Percentiles rank a stretch among this genome's conserved stretches.
Evolutionary conservation across 2,329 filamentous ascomycete genomes (phyloP).

Genomic region (Aspergillus sp.): DNA sequence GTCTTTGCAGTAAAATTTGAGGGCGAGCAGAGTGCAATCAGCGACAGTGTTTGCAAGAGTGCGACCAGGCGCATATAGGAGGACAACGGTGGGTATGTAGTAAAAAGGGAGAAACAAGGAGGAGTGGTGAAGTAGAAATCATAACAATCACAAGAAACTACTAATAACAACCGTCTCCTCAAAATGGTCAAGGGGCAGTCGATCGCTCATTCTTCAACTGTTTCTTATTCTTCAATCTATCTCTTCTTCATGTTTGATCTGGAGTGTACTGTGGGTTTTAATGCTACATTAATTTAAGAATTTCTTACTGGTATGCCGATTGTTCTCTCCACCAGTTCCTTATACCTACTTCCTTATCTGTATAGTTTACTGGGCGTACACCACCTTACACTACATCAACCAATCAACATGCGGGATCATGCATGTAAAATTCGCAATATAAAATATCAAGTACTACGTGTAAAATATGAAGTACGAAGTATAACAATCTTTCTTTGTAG

Average conservation of each 20-base stretch:
- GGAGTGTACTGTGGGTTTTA: not conserved
- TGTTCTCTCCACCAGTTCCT: not conserved
- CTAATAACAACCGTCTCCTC: constrained; percentile 1
- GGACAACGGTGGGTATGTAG: not conserved
- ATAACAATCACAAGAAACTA: constrained; percentile 6
- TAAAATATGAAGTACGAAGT: not conserved
- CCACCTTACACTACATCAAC: not conserved
- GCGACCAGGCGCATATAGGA: not conserved
- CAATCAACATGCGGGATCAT: not conserved
- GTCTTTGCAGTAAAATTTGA: not conserved
- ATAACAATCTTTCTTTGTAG: not conserved
- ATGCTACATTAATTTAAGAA: not conserved
- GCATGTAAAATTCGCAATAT: too few relatives aligned
- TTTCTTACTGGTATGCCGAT: not conserved
- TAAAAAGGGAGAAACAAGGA: constrained; percentile 15
- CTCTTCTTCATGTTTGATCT: not conserved
- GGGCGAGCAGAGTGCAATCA: not conserved
- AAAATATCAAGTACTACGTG: too few relatives aligned
- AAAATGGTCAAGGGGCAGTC: constrained; percentile 13
- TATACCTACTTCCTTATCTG: not conserved
- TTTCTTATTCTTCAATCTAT: not conserved
- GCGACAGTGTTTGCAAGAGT: not conserved
- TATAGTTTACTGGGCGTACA: not conserved
- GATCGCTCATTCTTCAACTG: constrained; percentile 15
- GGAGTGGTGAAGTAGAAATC: constrained; percentile 1